These are phyloP conservation scores for Canavalia gladiata DNA, from an alignment of 306 rosid species.

Conservation along the genomic window DNA sequence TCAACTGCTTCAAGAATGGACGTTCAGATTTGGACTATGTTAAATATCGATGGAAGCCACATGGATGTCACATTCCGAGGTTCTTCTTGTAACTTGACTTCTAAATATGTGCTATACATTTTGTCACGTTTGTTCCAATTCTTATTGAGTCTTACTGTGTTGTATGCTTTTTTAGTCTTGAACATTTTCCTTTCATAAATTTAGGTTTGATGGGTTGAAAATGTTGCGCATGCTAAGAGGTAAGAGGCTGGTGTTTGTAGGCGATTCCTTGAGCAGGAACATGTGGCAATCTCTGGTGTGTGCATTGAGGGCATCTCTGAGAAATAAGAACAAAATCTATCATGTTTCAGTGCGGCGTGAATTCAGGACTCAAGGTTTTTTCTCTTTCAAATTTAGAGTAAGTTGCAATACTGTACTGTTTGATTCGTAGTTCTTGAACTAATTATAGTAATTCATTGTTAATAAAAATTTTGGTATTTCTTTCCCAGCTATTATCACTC, in stretches of 20 bases:
- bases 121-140: background rate
- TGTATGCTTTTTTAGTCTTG: background rate
- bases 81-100: background rate
- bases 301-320: conserved; percentile 47
- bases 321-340: conserved; percentile 48
- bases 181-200: background rate
- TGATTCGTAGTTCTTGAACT: no score
- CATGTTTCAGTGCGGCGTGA: conserved; percentile 40
- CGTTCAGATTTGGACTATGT: conserved; percentile 47
- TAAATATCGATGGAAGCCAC: conserved; percentile 54
- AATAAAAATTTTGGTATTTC: background rate
- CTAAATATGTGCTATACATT: background rate
- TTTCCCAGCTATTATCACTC: background rate
- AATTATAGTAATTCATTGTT: background rate
- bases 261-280: conserved; percentile 60
- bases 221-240: conserved; percentile 51
- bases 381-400: conserved; percentile 51
- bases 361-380: conserved; percentile 49
- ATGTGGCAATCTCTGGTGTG: conserved; percentile 57
- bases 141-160: no score
- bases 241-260: conserved; percentile 57
- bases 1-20: conserved; percentile 60
- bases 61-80: conserved; percentile 53
- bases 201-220: conserved; percentile 54
- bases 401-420: background rate